Base-by-base conservation (phyloP, 768 basidiomycete species). In the Russula emetica region DNA sequence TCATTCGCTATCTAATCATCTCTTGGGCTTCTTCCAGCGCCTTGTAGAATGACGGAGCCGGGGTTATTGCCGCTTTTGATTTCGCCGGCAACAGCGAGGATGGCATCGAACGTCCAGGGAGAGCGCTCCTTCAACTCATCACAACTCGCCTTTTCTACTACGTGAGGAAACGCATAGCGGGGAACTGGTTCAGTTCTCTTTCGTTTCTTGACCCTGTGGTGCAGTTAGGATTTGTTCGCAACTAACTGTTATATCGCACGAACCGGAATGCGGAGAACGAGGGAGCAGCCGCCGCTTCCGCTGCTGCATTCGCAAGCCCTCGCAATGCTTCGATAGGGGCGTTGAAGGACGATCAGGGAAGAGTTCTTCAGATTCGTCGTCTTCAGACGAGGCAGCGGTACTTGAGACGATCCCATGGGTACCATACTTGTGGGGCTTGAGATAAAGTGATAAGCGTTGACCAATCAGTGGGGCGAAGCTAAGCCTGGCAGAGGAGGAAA, bases 251-350 rank as follows among this genome's bases (percentile, higher is more conserved):
- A 55, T n/a, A n/a, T n/a, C n/a, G n/a, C n/a, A n/a, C n/a, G n/a
- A n/a, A n/a, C n/a, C n/a, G n/a, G n/a, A n/a, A n/a, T n/a, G n/a
- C n/a, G n/a, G n/a, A n/a, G n/a, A n/a, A n/a, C n/a, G n/a, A n/a
- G n/a, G n/a, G 84, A 5, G 83, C 90, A 14, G 90, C 88, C 1
- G 92, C 91, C 10, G 94, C 92, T 74, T 96, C 94, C 30, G 92
- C 94, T 7, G 95, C 95, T 1, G 94, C 95, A 72, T 97, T 94
- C 30, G 95, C 94, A 57, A 97, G 79, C 3, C 93, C 92, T 72
- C 96, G 92, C 38, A 98, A 78, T 13, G 95, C 95, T 72, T 97
- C 93, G 60, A 96, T 95, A 1, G 95, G 95, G 1, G 94, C 93
- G 66, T 90, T 93, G 66, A 97, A 78, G 38, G 90, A 84, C 45